Evolutionary conservation across 768 basidiomycete species (phyloP), one percentile per base, ranked within the genome.

Genomic region (Tricholomella constricta): DNA sequence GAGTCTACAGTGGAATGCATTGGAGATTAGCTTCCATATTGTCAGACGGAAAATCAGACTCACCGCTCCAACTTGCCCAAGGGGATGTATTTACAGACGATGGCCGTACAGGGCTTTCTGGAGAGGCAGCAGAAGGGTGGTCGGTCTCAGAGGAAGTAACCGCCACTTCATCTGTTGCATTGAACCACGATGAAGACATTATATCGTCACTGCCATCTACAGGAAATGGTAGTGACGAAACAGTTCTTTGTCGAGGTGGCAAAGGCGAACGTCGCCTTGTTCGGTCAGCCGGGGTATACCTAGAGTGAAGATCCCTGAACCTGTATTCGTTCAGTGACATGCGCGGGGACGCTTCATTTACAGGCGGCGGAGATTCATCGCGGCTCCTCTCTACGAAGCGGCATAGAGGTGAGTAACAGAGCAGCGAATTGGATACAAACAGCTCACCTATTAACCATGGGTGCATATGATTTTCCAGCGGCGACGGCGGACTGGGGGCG

Each of bases 381-480:
- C 27, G 37, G 10, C 37, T 45, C 8, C 42, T 15, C 6, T 52
- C 51, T 52, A 15, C 31, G 31, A 40, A 25, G 25, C 2, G 7
- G n/a, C n/a, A 31, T 4, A 29, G 15, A 44, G 22, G 12, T 23
- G n/a, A n/a, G n/a, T n/a, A n/a, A n/a, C n/a, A n/a, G n/a, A n/a
- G n/a, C n/a, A n/a, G n/a, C n/a, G n/a, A n/a, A n/a, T n/a, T n/a
- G n/a, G n/a, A n/a, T n/a, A n/a, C n/a, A 22, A 29, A 45, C 23
- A 25, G 22, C 43, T 40, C n/a, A 51, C 44, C 44, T 25, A 43
- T 37, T 14, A 55, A 23, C 46, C 41, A 54, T 9, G 47, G 41
- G 11, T 26, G 40, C 40, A 48, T 45, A n/a, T 40, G 51, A 5
- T 45, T 12, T 22, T 49, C 53, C 48, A 51, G 29, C 14, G 54